Evolutionary conservation across 371 early-diverging fungal species (phyloP).

Genomic region (Rhizomucor miehei): DNA sequence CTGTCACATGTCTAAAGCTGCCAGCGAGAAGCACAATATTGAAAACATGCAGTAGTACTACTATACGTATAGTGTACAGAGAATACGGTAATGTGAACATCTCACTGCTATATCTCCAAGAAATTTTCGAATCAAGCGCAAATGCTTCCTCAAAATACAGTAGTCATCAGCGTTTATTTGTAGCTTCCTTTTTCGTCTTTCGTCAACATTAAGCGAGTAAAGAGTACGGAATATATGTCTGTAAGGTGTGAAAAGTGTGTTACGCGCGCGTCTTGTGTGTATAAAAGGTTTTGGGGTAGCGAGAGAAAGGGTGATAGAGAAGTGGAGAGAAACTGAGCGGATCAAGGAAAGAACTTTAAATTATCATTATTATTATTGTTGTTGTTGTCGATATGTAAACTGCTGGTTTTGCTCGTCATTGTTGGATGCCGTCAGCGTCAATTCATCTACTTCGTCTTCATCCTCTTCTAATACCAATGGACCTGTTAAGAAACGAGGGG

Average conservation of each 20-base stretch:
- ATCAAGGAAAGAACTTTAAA: not conserved
- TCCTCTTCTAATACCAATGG: slow-evolving; percentile 41
- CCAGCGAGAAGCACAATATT: too few species aligned
- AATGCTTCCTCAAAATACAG: too few species aligned
- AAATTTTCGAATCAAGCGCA: too few species aligned
- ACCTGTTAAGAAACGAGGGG: slow-evolving; percentile 28
- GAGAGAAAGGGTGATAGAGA: not conserved
- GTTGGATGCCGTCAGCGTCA: slow-evolving; percentile 15
- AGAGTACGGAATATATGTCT: too few species aligned
- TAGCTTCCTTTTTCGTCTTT: too few species aligned
- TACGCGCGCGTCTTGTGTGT: not conserved
- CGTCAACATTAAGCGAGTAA: too few species aligned
- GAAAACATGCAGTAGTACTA: too few species aligned
- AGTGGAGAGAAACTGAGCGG: not conserved
- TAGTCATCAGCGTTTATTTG: too few species aligned
- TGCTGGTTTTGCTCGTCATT: not conserved
- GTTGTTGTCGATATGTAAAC: not conserved
- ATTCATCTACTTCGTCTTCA: slow-evolving; percentile 42
- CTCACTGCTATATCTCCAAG: too few species aligned
- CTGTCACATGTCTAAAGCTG: too few species aligned
- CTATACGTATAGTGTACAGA: too few species aligned
- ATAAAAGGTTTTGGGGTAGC: not conserved
- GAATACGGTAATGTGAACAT: too few species aligned
- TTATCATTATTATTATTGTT: not conserved
- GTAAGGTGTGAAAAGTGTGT: not conserved